phyloP scores from a whole-genome alignment of 2,329 filamentous ascomycete species.

The Thielaviopsis musarum region DNA sequence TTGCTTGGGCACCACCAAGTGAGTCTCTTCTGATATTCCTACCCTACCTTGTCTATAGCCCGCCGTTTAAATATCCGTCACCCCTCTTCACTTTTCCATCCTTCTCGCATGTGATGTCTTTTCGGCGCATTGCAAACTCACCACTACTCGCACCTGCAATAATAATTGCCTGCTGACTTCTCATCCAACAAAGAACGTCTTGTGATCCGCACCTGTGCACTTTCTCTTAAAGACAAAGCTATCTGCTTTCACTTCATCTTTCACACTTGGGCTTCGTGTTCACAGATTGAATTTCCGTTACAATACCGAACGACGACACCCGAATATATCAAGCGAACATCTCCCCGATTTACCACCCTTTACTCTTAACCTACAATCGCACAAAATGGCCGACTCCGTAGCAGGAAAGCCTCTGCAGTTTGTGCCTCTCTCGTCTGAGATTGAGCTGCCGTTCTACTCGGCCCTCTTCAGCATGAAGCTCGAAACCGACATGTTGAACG shows the following conservation, averaged over 20 bases:
- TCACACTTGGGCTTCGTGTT: not conserved
- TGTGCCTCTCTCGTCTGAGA: slow-evolving; percentile 80
- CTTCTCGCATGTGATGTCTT: not conserved
- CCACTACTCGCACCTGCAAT: not conserved
- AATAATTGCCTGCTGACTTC: not conserved
- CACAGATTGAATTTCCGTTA: not conserved
- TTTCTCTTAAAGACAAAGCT: not conserved
- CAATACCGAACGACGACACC: slow-evolving; percentile 23
- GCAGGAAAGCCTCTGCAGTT: slow-evolving; percentile 37
- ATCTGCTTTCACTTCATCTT: not conserved
- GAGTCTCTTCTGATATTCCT: not conserved
- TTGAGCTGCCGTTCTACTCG: slow-evolving; percentile 89
- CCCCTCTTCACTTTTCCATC: not conserved
- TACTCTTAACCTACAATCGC: not conserved
- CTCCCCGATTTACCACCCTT: not conserved
- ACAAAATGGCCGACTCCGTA: slow-evolving; percentile 10
- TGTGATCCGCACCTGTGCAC: not conserved
- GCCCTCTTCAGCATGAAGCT: slow-evolving; percentile 87
- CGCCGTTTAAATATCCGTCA: not conserved
- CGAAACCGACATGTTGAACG: slow-evolving; percentile 91
- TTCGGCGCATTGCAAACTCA: not conserved
- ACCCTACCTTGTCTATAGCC: not conserved
- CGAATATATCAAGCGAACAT: not conserved
- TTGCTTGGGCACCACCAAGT: not conserved
- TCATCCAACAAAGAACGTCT: not conserved